Base-by-base conservation (phyloP, 805 yeast genomes). In the Wickerhamomyces subpelliculosus region DNA sequence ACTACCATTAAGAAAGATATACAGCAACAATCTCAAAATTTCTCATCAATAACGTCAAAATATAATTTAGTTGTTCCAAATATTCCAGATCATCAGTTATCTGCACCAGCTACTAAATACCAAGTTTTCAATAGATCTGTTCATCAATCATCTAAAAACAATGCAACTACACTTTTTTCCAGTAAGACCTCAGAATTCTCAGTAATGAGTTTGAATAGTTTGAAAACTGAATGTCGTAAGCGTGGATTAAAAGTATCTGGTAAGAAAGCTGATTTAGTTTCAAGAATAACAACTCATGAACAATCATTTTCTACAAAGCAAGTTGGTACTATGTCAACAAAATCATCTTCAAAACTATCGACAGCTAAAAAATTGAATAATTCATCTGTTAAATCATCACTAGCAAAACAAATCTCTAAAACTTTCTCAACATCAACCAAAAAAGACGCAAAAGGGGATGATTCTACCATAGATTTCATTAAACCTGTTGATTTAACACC, bases 241-340 rank as follows among this genome's bases (percentile, higher is more conserved):
- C 68, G 80, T 43, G 84, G 84, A 0, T 55, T 80, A 42, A 75
- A 72, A 48, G 70, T 78, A 0, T 60, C 75, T n/a, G 88, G 88
- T 12, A 67, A 67, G 35, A 80, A 80, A 50, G 56, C 69, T 9
- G 85, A 80, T 23, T 58, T 80, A 19, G 65, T 79, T 20, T 51
- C 58, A 9, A 55, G 68, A 38, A 53, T 58, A 19, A 36, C 52
- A 22, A 43, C 51, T 7, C 45, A 43, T 38, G 61, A 58, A 22
- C 39, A 43, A 13, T 41, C 50, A 2, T 44, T 37, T 23, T 32
- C 45, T 14, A 36, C 39, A 13, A 35, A 32, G 19, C 32, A 36
- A n/a, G 37, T 32, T 4, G 34, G 34, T 9, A 23, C 46, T 5
- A 41, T 49, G 16, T 43, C 53, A 3, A 47, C 55, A 8, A 25